A percentile compares a stretch with the other conserved stretches of the same genome.
Conservation (phyloP, 495 filamentous ascomycete genomes). For the Rostrohypoxylon terebratum region DNA sequence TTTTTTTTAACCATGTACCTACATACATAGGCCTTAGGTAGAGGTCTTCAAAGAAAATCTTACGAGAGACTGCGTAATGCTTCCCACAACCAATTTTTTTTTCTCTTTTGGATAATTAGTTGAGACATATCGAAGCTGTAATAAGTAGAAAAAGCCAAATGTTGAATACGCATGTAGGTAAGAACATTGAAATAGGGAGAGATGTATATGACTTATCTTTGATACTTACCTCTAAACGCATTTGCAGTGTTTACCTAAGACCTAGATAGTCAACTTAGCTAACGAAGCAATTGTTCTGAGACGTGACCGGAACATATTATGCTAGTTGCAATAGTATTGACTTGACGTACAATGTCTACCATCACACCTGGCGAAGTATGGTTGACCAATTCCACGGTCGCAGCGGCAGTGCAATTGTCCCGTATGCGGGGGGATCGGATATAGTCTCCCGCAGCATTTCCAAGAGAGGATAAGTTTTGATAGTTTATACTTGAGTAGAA, state of each 20-base stretch:
- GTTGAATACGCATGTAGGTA: too few species aligned
- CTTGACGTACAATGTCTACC: not conserved
- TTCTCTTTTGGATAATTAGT: slow-evolving; percentile 20
- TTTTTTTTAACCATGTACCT: too few species aligned
- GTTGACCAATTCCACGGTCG: slow-evolving; percentile 26
- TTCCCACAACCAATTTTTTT: slow-evolving; percentile 10
- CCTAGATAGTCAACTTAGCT: not conserved
- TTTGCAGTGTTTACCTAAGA: too few species aligned
- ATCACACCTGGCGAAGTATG: not conserved
- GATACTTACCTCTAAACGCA: slow-evolving; percentile 19
- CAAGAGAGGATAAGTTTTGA: slow-evolving; percentile 35
- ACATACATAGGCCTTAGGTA: too few species aligned
- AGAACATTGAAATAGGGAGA: too few species aligned
- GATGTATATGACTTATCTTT: slow-evolving; percentile 9
- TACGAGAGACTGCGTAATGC: not conserved
- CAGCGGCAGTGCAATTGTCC: slow-evolving; percentile 18
- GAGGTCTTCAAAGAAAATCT: not conserved
- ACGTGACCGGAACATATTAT: slow-evolving; percentile 21
- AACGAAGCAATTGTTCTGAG: slow-evolving; percentile 8
- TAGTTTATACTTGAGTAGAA: slow-evolving; percentile 16
- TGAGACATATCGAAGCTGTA: slow-evolving; percentile 11
- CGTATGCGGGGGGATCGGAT: slow-evolving; percentile 40
- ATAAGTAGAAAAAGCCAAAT: slow-evolving; percentile 14
- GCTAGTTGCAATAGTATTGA: slow-evolving; percentile 1
- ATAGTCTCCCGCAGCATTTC: slow-evolving; percentile 37